Evolutionary conservation across 129 eudicot genomes (phyloP), one percentile per base, ranked within the genome.

Genomic region (Flaveria trinervia): DNA sequence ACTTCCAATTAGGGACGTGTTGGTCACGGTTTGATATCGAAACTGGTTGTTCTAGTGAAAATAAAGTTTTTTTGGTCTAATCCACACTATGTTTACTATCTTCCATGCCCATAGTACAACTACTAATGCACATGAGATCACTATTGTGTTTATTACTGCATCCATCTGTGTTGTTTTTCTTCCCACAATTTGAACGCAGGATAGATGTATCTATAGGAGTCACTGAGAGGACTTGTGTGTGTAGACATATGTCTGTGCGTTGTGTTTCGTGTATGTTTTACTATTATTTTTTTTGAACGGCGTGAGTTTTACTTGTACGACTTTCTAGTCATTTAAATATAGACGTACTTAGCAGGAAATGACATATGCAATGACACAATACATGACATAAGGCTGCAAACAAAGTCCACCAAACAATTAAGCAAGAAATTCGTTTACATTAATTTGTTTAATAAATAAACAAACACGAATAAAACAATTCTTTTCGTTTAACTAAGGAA

Each of bases 71-170:
- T 49, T 49, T 49, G 54, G 54, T 49, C 54, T 49, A 14, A 49
- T 3, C 54, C 54, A 49, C 54, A 49, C 54, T 17, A 49, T 49
- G 54, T 49, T 49, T 49, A 49, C 54, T 13, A 49, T 49, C 54
- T 49, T 49, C 54, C 54, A 49, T 49, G 54, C n/a, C 2, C 54
- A 49, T 13, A 49, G n/a, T 49, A 13, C n/a, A 49, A 49, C 54
- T 13, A 12, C 77, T 62, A 79, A 1, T 1, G 73, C 78, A 71
- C 56, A 61, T 62, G 77, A 79, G 56, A 79, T 62, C 55, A 1
- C 72, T 30, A 79, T 64, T 4, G 65, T 64, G 77, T 79, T 71
- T 79, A 44, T 61, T 50, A 79, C 54, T 25, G 65, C 30, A 71
- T 72, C 55, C 77, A 79, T 79, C 57, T 36, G 33, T 26, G 18